Evolutionary conservation across 768 basidiomycete genomes (phyloP).

Genomic region (Trametes maxima): DNA sequence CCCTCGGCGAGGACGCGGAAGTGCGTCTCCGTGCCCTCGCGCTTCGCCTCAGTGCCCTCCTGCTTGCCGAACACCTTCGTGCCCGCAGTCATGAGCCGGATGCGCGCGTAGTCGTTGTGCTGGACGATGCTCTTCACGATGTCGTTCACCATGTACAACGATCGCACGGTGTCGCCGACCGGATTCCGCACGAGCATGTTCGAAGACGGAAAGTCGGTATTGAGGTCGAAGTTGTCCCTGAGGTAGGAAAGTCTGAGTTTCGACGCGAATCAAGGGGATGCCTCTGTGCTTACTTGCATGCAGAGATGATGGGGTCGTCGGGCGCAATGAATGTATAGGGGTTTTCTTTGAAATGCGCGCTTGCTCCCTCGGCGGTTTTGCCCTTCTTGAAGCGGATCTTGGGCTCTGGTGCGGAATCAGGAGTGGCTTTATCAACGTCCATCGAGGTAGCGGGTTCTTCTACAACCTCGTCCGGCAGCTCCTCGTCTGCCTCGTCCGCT

Average conservation of each 20-base stretch:
- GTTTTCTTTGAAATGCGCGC: constrained; percentile 69
- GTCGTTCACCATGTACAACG: constrained; percentile 87
- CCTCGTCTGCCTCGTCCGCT: constrained; percentile 14
- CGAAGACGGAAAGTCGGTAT: constrained; percentile 65
- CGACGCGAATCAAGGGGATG: constrained; percentile 1
- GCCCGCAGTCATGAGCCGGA: constrained; percentile 90
- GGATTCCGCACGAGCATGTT: constrained; percentile 90
- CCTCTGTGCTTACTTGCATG: constrained; percentile 64
- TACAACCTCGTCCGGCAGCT: constrained; percentile 8
- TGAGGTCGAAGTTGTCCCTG: constrained; percentile 76
- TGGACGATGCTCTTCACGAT: constrained; percentile 78
- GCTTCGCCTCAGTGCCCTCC: constrained; percentile 57
- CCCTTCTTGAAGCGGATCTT: constrained; percentile 28
- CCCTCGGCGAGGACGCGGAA: constrained; percentile 87
- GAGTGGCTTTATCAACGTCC: constrained; percentile 17
- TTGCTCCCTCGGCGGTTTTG: constrained; percentile 26
- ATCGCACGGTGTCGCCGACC: constrained; percentile 67
- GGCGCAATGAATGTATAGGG: constrained; percentile 83
- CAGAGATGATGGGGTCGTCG: constrained; percentile 66
- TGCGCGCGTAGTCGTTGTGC: constrained; percentile 80
- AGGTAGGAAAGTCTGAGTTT: neutral
- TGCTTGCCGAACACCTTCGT: constrained; percentile 93
- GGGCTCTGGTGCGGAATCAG: constrained; percentile 7
- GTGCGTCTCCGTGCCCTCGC: constrained; percentile 55
- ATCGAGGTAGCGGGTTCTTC: constrained; percentile 8